A percentile compares a stretch with the other conserved stretches of the same genome.
These are phyloP conservation scores for Colletotrichum shisoi DNA, from an alignment of 2,329 filamentous ascomycete genomes.

Conservation along the genomic window DNA sequence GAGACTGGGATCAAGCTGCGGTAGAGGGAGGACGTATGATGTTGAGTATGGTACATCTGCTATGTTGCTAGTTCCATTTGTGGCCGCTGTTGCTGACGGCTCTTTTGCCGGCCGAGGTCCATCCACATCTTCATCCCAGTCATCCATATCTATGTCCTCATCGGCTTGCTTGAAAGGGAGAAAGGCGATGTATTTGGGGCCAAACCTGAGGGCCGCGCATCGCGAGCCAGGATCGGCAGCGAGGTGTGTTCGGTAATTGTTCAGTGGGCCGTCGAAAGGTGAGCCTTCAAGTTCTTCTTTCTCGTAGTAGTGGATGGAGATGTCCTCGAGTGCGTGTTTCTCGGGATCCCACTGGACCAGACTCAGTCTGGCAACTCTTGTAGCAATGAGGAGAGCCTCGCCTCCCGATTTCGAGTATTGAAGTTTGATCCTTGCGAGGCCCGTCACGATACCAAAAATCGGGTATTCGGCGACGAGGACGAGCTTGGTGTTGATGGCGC, in stretches of 20 bases:
- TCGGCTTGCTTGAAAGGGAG: constrained; percentile 87
- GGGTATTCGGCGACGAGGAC: constrained; percentile 85
- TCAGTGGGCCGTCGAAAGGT: constrained; percentile 81
- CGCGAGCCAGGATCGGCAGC: constrained; percentile 89
- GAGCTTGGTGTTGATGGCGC: constrained; percentile 75
- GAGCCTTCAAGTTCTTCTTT: constrained; percentile 85
- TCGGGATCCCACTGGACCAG: constrained; percentile 93
- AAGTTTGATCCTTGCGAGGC: constrained; percentile 79
- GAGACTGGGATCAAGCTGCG: constrained; percentile 84
- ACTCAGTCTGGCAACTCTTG: constrained; percentile 91
- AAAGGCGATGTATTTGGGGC: constrained; percentile 86
- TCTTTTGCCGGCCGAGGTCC: constrained; percentile 67
- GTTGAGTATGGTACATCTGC: constrained; percentile 77
- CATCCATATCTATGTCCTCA: constrained; percentile 89
- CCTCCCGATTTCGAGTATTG: constrained; percentile 78
- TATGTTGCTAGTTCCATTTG: constrained; percentile 50
- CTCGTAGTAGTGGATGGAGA: constrained; percentile 98
- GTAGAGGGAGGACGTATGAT: constrained; percentile 92
- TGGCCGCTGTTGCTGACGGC: constrained; percentile 43
- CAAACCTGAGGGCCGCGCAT: constrained; percentile 95
- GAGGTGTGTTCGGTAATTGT: constrained; percentile 80
- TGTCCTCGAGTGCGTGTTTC: constrained; percentile 78
- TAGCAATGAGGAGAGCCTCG: constrained; percentile 82
- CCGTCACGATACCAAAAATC: constrained; percentile 83
- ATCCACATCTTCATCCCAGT: constrained; percentile 85